Base-by-base conservation (phyloP, 495 filamentous ascomycete species). In the Oidiodendron maius region DNA sequence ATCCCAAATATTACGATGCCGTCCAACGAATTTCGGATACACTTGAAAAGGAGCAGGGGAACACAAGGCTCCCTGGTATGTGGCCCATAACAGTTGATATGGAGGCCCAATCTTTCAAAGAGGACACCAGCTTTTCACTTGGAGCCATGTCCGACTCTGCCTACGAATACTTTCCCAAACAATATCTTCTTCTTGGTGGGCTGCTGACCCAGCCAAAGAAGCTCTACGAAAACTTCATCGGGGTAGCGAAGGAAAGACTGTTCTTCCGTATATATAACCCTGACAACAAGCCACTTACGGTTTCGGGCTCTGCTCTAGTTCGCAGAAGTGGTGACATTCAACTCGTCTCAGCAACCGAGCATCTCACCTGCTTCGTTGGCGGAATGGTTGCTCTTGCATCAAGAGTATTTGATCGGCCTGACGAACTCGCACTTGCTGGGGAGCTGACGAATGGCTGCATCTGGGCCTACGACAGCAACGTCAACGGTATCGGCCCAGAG, bases 1-100 rank as follows among this genome's bases (percentile, higher is more conserved):
- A 95, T 40, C 66, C 78, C 32, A 95, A 87, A 55, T 96, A 95
- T 66, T 96, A 94, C 56, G 91, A 96, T 68, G 91, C 89, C 3
- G 72, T 95, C 49, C 80, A 87, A 20, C 77, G 85, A 3, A 84
- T 96, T 28, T 89, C 84, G 38, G 78, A 94, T 47, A 78, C 83
- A 32, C 76, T 96, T 32, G 84, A 87, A 50, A 69, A 71, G 20
- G 77, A 76, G 40, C 91, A 96, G 65, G 57, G 66, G 42, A 55
- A 53, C 21, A 94, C 89, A 0, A 75, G 69, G 20, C 65, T 94
- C 23, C 88, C 90, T 4, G 91, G 91, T 0, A 65, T 96, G 63
- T 96, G 89, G 89, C 91, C 91, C 2, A 65, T 77, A 12, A 72
- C 68, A 23, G 66, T 96, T 12, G 86, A 94, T 57, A 86, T 87